These are phyloP conservation scores for Penicillium expansum DNA, from an alignment of 2,329 filamentous ascomycete genomes.

Conservation along the genomic window DNA sequence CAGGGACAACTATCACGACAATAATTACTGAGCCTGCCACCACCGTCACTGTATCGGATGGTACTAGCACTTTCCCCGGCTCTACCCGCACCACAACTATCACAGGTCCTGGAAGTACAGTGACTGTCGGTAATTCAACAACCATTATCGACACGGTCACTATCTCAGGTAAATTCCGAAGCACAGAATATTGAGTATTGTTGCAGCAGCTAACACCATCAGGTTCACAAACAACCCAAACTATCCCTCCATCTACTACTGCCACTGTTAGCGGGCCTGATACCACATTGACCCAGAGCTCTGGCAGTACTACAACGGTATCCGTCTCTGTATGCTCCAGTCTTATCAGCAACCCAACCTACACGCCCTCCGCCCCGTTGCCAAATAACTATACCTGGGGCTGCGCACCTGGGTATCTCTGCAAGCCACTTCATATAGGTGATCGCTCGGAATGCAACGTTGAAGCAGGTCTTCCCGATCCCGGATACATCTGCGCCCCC, in stretches of 20 bases:
- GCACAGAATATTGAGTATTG: neutral
- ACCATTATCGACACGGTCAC: neutral
- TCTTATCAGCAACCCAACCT: conserved; percentile 30
- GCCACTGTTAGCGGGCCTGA: neutral
- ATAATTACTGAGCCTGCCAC: conserved; percentile 1
- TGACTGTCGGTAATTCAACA: neutral
- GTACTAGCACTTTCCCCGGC: conserved; percentile 3
- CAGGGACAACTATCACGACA: conserved; percentile 8
- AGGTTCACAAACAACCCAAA: conserved; percentile 1
- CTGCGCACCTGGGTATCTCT: conserved; percentile 45
- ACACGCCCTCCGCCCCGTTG: conserved; percentile 25
- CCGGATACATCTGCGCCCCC: conserved; percentile 40
- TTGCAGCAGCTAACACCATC: neutral
- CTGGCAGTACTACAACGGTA: neutral
- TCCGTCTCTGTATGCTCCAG: conserved; percentile 28
- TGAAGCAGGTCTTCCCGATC: conserved; percentile 40
- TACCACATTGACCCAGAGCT: neutral
- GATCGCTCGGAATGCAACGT: conserved; percentile 39
- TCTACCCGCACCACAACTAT: conserved; percentile 5
- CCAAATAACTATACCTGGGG: conserved; percentile 42
- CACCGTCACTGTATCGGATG: conserved; percentile 1
- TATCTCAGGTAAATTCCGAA: conserved; percentile 6
- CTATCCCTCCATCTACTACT: neutral
- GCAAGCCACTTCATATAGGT: conserved; percentile 35
- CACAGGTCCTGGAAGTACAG: conserved; percentile 2